A percentile compares a stretch with the other conserved stretches of the same genome.
These are phyloP conservation scores for Cladophialophora chaetospira DNA, from an alignment of 2,329 filamentous ascomycete species.

Conservation along the genomic window DNA sequence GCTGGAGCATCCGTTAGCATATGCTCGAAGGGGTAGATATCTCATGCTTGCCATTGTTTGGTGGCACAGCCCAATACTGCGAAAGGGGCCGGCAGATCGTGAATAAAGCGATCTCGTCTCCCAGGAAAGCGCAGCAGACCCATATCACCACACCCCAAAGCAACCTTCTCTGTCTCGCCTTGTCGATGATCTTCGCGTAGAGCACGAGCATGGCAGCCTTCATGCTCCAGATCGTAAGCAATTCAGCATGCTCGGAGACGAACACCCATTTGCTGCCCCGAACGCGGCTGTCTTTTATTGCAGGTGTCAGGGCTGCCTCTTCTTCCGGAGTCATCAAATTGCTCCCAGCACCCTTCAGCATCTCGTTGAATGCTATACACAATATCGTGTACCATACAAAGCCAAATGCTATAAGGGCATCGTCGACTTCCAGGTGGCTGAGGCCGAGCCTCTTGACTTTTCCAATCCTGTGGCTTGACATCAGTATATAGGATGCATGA, in stretches of 20 bases:
- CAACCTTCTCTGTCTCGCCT: slow-evolving; percentile 29
- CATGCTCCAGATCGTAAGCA: slow-evolving; percentile 55
- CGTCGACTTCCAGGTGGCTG: slow-evolving; percentile 56
- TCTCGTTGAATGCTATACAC: slow-evolving; percentile 56
- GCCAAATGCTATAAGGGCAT: slow-evolving; percentile 58
- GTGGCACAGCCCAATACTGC: slow-evolving; percentile 54
- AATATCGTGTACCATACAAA: slow-evolving; percentile 59
- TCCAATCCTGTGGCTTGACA: slow-evolving; percentile 37
- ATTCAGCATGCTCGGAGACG: slow-evolving; percentile 63
- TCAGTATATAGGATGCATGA: slow-evolving; percentile 25
- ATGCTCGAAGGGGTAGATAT: neutral
- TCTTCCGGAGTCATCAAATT: slow-evolving; percentile 60
- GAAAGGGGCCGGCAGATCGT: slow-evolving; percentile 54
- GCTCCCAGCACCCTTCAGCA: slow-evolving; percentile 57
- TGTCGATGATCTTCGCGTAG: slow-evolving; percentile 13
- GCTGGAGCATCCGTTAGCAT: slow-evolving; percentile 16
- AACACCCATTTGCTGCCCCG: slow-evolving; percentile 64
- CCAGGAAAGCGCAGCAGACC: slow-evolving; percentile 49
- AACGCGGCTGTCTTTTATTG: slow-evolving; percentile 46
- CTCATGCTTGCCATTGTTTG: slow-evolving; percentile 32
- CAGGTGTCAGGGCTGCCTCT: slow-evolving; percentile 48
- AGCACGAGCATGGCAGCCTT: slow-evolving; percentile 41
- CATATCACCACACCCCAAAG: slow-evolving; percentile 46
- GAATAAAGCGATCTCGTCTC: slow-evolving; percentile 54
- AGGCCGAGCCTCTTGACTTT: slow-evolving; percentile 49